Base-by-base conservation (phyloP, 2,329 filamentous ascomycete species). In the Nigrograna mackinnonii region DNA sequence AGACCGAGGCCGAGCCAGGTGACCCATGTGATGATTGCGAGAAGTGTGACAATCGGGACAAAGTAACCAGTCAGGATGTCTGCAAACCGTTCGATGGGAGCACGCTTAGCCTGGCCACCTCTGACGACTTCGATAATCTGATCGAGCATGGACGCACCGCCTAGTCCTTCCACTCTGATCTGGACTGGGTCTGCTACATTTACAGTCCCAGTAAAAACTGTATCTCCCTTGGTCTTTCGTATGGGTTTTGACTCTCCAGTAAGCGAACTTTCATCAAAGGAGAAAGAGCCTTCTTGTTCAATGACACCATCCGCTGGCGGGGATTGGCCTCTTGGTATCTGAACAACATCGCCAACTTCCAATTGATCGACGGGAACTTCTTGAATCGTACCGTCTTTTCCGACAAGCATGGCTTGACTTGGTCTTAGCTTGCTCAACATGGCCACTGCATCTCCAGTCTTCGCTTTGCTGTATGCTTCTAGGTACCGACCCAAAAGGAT, bases 401-500 rank as follows among this genome's bases (percentile, higher is more conserved):
- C 78, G 3, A 94, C 72, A 9, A 96, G 74, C 3, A 87, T 73
- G 2, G 91, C 91, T 39, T 88, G 87, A 0, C 80, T 84, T 0
- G 91, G 91, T n/a, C 89, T 79, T 20, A 96, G 77, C 48, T 86
- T 89, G 2, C 86, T 85, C 4, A 96, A 74, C 47, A 87, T 84
- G 22, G 87, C 83, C 2, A 96, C 86, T 1, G 91, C 91, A 64
- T 95, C 87, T 1, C 91, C 91, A 0, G 91, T 89, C 59, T 87
- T 92, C 0, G 90, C 86, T 69, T 96, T 96, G 76, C 88, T 95
- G 72, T 94, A 95, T 1, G 89, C 85, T 71, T 96, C 91, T 11
- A 91, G 82, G 35, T 87, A 78, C n/a, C 86, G 77, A 12, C 82
- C 81, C 31, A 79, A 74, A 1, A 96, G 82, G 18, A 96, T 79